These are phyloP conservation scores for Leccinum olivaceoglutinosum DNA, from an alignment of 1,284 basidiomycete genomes.

Conservation along the genomic window DNA sequence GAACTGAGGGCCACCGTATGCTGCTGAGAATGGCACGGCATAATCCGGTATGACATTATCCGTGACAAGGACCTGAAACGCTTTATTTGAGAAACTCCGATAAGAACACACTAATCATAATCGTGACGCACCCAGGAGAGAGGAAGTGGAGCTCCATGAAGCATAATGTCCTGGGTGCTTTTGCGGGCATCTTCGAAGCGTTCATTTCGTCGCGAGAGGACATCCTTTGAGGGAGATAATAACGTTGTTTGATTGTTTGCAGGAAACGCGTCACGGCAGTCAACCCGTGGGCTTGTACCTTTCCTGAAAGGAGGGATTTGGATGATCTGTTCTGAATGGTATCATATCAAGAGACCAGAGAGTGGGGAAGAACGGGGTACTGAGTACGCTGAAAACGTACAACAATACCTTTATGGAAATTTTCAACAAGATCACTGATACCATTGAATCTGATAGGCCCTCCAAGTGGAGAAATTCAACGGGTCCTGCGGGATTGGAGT, in stretches of 20 bases:
- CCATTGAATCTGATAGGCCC: neutral
- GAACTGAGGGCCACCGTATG: slow-evolving; percentile 26
- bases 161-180: slow-evolving; percentile 11
- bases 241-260: neutral
- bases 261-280: slow-evolving; percentile 23
- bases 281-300: slow-evolving; percentile 12
- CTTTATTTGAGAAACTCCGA: neutral
- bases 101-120: neutral
- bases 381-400: neutral
- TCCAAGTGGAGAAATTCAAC: neutral
- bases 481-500: neutral
- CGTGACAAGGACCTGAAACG: slow-evolving; percentile 21
- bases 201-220: slow-evolving; percentile 1
- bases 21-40: slow-evolving; percentile 25
- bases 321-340: slow-evolving; percentile 8
- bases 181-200: slow-evolving; percentile 5
- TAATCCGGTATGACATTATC: slow-evolving; percentile 28
- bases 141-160: slow-evolving; percentile 22
- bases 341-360: slow-evolving; percentile 12
- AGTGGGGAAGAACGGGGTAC: slow-evolving; percentile 2
- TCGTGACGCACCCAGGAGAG: slow-evolving; percentile 20
- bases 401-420: slow-evolving; percentile 9
- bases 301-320: slow-evolving; percentile 20
- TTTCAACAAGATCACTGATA: neutral
- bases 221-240: neutral